Evolutionary conservation across 1,139 yeast genomes (phyloP).

Genomic region (Yamadazyma buinensis): DNA sequence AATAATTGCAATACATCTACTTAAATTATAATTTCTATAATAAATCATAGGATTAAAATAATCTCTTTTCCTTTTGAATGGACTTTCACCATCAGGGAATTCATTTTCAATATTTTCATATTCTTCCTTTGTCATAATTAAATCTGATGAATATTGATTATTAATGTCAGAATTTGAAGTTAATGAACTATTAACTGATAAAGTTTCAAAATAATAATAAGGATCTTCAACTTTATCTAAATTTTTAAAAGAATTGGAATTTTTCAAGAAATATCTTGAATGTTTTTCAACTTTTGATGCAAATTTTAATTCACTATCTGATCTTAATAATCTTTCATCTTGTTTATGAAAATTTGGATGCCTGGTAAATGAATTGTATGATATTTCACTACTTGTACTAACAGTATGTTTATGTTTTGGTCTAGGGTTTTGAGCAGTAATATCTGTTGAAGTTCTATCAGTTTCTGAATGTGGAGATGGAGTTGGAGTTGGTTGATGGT

Average conservation of each 20-base stretch:
- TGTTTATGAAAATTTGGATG: constrained; percentile 16
- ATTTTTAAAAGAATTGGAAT: constrained; percentile 2
- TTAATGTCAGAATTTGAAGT: neutral
- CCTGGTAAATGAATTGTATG: constrained; percentile 1
- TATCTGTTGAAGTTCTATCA: neutral
- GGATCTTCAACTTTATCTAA: constrained; percentile 14
- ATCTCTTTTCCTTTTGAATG: constrained; percentile 11
- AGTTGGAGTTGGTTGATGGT: no score
- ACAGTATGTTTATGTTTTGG: neutral
- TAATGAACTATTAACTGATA: neutral
- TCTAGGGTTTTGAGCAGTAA: neutral
- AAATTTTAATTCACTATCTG: constrained; percentile 8
- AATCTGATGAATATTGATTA: constrained; percentile 2
- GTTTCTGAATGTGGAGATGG: no score
- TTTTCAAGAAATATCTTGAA: constrained; percentile 15
- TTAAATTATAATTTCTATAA: constrained; percentile 8
- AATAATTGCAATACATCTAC: constrained; percentile 12
- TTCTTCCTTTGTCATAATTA: constrained; percentile 12
- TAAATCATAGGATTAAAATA: constrained; percentile 14
- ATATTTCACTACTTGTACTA: neutral
- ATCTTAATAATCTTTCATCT: constrained; percentile 10
- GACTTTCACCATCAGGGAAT: constrained; percentile 9
- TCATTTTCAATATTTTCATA: constrained; percentile 9
- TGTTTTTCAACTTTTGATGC: constrained; percentile 12
- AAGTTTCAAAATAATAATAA: constrained; percentile 12